Percentiles rank a stretch among this genome's conserved stretches.
Conservation (phyloP, 78 protist genomes). For the Dictyostelium purpureum region DNA sequence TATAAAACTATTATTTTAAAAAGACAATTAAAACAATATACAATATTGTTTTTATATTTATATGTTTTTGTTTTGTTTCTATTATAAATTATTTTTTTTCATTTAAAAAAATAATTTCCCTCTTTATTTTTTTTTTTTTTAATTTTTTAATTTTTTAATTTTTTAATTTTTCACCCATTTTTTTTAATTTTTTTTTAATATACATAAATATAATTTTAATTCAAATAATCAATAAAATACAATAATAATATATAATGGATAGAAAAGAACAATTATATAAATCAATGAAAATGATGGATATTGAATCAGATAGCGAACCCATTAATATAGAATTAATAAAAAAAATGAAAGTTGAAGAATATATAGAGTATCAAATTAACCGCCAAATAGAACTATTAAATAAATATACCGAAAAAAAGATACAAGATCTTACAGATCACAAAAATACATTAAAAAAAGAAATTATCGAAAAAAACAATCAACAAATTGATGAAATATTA, state of each 20-base stretch:
- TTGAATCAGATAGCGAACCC: background rate
- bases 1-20: too few relatives aligned
- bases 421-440: background rate
- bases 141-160: background rate
- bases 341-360: slow-evolving; percentile 6
- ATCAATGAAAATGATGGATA: background rate
- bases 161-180: background rate
- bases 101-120: background rate
- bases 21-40: too few relatives aligned
- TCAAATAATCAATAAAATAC: background rate
- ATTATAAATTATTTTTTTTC: too few relatives aligned
- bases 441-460: slow-evolving; percentile 9
- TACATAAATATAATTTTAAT: background rate
- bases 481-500: too few relatives aligned
- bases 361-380: background rate
- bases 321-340: background rate
- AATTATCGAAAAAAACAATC: background rate
- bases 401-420: background rate
- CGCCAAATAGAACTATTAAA: background rate
- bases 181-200: background rate
- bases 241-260: background rate
- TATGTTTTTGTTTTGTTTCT: too few relatives aligned
- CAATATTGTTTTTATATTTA: too few relatives aligned
- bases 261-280: background rate
- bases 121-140: background rate